Evolutionary conservation across 75 land plant species (phyloP).

Genomic region (Selaginella moellendorffii): DNA sequence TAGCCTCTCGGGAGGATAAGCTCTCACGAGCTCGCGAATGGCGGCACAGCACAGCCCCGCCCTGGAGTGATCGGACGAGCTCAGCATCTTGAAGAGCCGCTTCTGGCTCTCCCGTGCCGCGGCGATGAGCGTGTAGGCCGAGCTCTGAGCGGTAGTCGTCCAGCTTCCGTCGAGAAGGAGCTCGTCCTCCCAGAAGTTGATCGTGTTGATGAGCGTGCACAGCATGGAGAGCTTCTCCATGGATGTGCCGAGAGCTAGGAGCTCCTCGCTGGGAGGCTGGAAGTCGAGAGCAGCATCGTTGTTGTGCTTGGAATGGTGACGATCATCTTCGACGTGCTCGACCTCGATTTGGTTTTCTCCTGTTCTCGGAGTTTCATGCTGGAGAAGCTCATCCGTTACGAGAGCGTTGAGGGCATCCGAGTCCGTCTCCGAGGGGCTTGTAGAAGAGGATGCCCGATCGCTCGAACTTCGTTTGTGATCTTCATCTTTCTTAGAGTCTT

Average conservation of each 20-base stretch:
- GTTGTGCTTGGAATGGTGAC: neutral
- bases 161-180: neutral
- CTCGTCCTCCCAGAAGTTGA: neutral
- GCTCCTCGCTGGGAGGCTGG: neutral
- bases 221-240: neutral
- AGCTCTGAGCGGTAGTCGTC: neutral
- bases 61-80: conserved; percentile 6
- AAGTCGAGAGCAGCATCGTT: neutral
- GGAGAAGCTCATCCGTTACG: neutral
- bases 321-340: neutral
- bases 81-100: conserved; percentile 9
- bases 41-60: conserved; percentile 16
- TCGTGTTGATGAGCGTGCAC: neutral
- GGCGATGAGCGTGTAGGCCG: neutral
- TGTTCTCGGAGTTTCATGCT: no score
- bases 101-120: conserved; percentile 22
- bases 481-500: neutral
- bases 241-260: neutral
- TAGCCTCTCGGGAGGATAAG: conserved; percentile 18
- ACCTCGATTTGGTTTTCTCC: neutral
- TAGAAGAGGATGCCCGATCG: no score
- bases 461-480: no score
- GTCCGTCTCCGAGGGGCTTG: neutral
- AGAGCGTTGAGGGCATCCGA: neutral
- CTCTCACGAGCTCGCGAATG: conserved; percentile 16